A percentile compares a stretch with the other conserved stretches of the same genome.
phyloP scores from a whole-genome alignment of 139 green algal species.

The Micractinium conductrix region DNA sequence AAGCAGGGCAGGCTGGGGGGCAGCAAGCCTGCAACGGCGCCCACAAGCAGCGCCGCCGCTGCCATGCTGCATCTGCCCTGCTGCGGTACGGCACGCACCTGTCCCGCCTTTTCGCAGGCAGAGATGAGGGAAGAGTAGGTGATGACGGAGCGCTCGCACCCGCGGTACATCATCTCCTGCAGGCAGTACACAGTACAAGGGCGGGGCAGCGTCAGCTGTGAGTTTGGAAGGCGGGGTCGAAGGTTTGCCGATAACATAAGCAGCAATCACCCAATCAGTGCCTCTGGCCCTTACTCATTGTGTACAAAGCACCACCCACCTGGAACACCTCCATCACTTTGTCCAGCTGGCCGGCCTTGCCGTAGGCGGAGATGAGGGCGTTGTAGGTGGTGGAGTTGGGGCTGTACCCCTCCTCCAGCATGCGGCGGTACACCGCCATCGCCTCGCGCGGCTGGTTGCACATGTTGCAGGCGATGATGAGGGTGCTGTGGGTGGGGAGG shows the following conservation, averaged over 20 bases:
- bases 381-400: constrained; percentile 90
- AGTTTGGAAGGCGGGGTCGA: too few relatives aligned
- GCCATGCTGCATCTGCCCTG: neutral
- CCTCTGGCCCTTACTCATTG: neutral
- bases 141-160: constrained; percentile 79
- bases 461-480: constrained; percentile 93
- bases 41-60: neutral
- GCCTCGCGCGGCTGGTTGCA: constrained; percentile 85
- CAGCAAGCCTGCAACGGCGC: too few relatives aligned
- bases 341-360: constrained; percentile 68
- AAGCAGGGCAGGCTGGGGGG: too few relatives aligned
- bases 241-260: neutral
- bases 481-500: constrained; percentile 45
- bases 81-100: constrained; percentile 10
- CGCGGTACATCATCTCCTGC: constrained; percentile 76
- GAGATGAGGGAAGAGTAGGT: constrained; percentile 90
- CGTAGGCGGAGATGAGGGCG: constrained; percentile 82
- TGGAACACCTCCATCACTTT: constrained; percentile 73
- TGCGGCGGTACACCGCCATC: constrained; percentile 57
- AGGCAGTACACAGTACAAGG: too few relatives aligned
- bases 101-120: constrained; percentile 76
- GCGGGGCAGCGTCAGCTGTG: neutral
- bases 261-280: neutral
- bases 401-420: constrained; percentile 66
- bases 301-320: neutral